Evolutionary conservation across 768 basidiomycete species (phyloP), one percentile per base, ranked within the genome.

Genomic region (Mycena belliarum): DNA sequence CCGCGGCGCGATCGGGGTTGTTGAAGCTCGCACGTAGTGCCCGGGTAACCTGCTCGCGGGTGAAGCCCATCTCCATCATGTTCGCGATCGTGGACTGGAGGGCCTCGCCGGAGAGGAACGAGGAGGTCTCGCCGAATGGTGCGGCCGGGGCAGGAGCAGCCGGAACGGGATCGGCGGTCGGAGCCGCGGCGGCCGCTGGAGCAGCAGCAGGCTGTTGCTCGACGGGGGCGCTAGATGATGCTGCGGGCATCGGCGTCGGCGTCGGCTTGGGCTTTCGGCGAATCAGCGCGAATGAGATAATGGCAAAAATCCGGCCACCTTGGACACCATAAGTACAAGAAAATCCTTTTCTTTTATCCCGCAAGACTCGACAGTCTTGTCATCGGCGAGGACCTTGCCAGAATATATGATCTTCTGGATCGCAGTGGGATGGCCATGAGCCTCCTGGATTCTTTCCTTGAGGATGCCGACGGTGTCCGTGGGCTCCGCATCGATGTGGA

Each of bases 271-370:
- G 86, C 87, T 88, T 45, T 44, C 12, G 48, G 18, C 26, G 18
- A 25, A 35, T 40, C 33, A 38, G 52, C 32, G 49, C 46, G 28
- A 29, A 6, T 15, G 14, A 9, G n/a, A 15, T 38, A 40, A 21
- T 37, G 23, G 28, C 33, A 51, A 51, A 4, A n/a, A 20, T 32
- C 21, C 37, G 42, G 76, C 49, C 61, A 95, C 95, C 86, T 97
- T 98, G 49, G 94, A 85, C 32, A 98, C 92, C 96, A 98, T 99
- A 41, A 99, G 85, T n/a, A 99, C 97, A 59, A 98, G 77, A 77
- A 99, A 99, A 72, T 97, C 96, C 78, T 97, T 98, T 75, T 98
- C 96, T 77, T 97, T 95, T 79, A 98, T 91, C 52, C 89, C 85
- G 68, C 89, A 91, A 44, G 90, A 88, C 65, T 83, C 90, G 33